Base-by-base conservation (phyloP, 2,329 filamentous ascomycete genomes). In the Neophaeococcomyces aloes region DNA sequence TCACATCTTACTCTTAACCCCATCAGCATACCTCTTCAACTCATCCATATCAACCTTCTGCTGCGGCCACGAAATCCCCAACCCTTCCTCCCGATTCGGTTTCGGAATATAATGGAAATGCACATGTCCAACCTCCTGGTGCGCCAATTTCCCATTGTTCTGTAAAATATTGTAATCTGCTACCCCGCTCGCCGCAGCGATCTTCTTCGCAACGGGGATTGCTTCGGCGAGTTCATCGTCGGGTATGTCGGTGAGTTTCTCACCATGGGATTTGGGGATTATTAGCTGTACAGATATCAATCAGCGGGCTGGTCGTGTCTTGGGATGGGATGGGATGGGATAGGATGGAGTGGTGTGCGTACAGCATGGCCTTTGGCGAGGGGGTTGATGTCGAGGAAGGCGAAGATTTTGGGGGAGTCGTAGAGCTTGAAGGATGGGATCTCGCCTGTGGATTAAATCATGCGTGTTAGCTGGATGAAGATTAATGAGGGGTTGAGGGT, bases 31-130 rank as follows among this genome's bases (percentile, higher is more conserved):
- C 50, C 76, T 77, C 72, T 88, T 85, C 56, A 98, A 68, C 61
- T 80, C 76, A 1, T 86, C 84, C 82, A 91, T 93, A 56, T 94
- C 81, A 1, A 75, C 74, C 48, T 70, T 64, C 65, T 85, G 75
- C 51, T 79, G 70, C 15, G 88, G 86, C 91, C 91, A 98, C 27
- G 67, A 63, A 54, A 96, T 73, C 3, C 75, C 78, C 40, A 98
- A 69, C 5, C 91, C 91, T 62, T 96, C 84, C 29, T 71, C 59
- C 56, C 80, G 70, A 58, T 86, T 93, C 40, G 91, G 89, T 72
- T 98, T 98, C 29, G 91, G 91, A 50, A 98, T 98, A 83, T 96
- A 81, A 61, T 98, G 91, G 65, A 98, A 89, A 63, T 95, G 88
- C 54, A 93, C 89, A 68, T 98, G 91, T 54, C 86, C 83, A 49